Evolutionary conservation across 805 yeast species (phyloP).

Genomic region (Teunomyces barrocoloradensis): DNA sequence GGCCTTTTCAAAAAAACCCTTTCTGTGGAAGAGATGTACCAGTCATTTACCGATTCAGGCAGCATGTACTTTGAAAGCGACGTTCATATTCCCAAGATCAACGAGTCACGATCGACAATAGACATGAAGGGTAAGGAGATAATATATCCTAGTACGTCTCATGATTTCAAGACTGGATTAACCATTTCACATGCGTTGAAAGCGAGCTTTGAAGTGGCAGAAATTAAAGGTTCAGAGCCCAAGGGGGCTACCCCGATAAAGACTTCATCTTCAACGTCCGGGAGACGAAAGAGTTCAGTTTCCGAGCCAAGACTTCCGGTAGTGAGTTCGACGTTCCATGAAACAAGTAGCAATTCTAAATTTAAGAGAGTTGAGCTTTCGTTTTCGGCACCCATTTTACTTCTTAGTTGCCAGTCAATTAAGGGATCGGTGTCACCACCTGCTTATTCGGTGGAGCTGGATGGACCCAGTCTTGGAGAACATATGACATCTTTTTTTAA

Average conservation of each 20-base stretch:
- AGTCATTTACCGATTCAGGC: background rate
- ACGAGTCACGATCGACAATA: background rate
- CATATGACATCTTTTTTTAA: constrained; percentile 1
- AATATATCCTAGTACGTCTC: constrained; percentile 7
- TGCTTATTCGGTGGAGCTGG: constrained; percentile 1
- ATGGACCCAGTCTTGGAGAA: background rate
- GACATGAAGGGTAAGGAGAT: constrained; percentile 6
- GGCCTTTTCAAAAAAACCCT: background rate
- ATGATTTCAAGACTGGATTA: constrained; percentile 7
- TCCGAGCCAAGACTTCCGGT: background rate
- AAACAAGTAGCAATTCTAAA: constrained; percentile 3
- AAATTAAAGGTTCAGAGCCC: background rate
- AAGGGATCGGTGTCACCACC: constrained; percentile 14
- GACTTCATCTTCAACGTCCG: background rate
- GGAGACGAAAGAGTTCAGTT: background rate
- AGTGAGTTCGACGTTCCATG: constrained; percentile 8
- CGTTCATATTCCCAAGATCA: constrained; percentile 5
- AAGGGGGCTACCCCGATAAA: background rate
- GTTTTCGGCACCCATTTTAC: constrained; percentile 11
- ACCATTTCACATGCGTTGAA: constrained; percentile 10
- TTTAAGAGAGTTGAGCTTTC: constrained; percentile 13
- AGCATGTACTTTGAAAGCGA: background rate
- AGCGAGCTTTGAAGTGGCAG: constrained; percentile 12
- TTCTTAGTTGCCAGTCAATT: constrained; percentile 10
- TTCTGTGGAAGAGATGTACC: background rate